Conservation (phyloP, 331 rosid species). For the Rosa hybrid region DNA sequence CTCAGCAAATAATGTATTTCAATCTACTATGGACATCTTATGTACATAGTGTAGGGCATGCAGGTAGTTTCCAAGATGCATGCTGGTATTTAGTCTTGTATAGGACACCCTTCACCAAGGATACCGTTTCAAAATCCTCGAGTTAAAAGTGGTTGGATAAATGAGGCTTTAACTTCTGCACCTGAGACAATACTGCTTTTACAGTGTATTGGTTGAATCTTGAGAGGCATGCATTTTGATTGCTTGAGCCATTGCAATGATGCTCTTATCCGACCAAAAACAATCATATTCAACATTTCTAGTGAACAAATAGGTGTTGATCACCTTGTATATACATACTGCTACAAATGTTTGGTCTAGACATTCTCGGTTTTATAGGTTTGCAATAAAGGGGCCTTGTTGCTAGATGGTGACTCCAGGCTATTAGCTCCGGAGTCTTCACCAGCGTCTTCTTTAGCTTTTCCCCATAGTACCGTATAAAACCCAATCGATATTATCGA, state of each 20-base stretch:
- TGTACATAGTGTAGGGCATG: background rate
- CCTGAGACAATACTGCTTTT: background rate
- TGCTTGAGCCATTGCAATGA: background rate
- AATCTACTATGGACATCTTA: background rate
- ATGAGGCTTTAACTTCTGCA: background rate
- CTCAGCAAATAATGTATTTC: background rate
- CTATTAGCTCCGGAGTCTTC: slow-evolving; percentile 30
- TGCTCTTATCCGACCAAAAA: background rate
- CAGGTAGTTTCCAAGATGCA: background rate
- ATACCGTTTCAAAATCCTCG: background rate
- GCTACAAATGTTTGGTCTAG: slow-evolving; percentile 13
- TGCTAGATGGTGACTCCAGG: slow-evolving; percentile 46
- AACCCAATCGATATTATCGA: slow-evolving; percentile 72
- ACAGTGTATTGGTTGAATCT: background rate
- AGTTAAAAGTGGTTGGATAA: background rate
- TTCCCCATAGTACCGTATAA: slow-evolving; percentile 88
- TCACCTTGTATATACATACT: background rate
- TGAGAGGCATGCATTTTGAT: background rate
- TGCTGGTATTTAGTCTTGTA: background rate
- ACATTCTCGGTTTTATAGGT: slow-evolving; percentile 26
- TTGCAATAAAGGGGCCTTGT: slow-evolving; percentile 68
- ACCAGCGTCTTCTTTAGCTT: slow-evolving; percentile 55
- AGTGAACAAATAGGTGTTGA: background rate
- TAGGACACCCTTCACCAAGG: background rate
- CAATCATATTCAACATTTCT: background rate